Evolutionary conservation across 208 protist species (phyloP), one percentile per base, ranked within the genome.

Genomic region (Trypanosoma brucei): DNA sequence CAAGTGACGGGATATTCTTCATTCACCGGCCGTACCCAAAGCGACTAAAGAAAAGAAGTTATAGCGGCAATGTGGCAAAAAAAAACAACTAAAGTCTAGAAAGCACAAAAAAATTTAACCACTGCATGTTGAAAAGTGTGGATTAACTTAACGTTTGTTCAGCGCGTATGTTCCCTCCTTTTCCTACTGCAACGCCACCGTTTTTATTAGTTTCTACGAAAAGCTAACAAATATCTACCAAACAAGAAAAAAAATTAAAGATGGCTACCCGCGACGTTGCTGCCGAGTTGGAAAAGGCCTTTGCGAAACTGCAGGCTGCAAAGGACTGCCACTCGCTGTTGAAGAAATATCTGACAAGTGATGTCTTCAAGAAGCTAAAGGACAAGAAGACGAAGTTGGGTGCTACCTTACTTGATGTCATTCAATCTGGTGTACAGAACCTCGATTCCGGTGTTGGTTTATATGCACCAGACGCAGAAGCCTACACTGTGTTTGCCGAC

Each of bases 341-440:
- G 14, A 83, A 83, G 77, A 83, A 83, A 65, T 59, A 78, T 62
- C 69, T 83, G 38, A 83, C 77, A 33, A 65, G 67, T 42, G 55
- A 75, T 0, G 73, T 87, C 2, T 74, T 83, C 54, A 78, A 84
- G 44, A 31, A 70, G 59, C 39, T 84, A 30, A 80, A 79, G 64
- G 55, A 3, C 7, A 52, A 53, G 49, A 65, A 70, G 59, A 87
- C 81, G 14, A 52, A 35, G n/a, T 72, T 80, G 61, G 75, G 75
- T n/a, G 75, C 79, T 4, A 81, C 73, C 1, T 74, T 87, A 13
- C 66, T 73, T 46, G 65, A 84, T 44, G 81, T 76, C 22, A 82
- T 87, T 39, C 78, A 83, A 66, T 83, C 81, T 31, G 76, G 81
- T 37, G 66, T 87, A 36, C 70, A 36, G 34, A 87, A 87, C 67